Base-by-base conservation (phyloP, 306 rosid genomes). In the Cyamopsis tetragonoloba region DNA sequence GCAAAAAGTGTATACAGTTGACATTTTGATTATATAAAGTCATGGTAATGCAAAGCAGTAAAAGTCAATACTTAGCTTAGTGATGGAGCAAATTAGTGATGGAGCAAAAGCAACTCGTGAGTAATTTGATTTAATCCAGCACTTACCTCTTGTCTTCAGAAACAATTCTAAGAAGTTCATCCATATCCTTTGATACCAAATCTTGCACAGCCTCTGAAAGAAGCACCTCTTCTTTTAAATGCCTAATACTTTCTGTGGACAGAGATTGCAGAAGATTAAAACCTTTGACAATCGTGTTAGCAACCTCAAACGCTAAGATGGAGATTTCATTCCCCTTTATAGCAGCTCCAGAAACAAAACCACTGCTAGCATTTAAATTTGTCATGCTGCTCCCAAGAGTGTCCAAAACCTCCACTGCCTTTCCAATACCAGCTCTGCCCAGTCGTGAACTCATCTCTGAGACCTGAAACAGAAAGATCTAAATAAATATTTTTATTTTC, bases 331-430 rank as follows among this genome's bases (percentile, higher is more conserved):
- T 87, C 62, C 96, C 95, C 80, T 83, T 90, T 11, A 68, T 73
- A 3, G 86, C 82, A 15, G 83, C 81, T 30, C 77, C 83, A 10
- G 91, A 78, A 62, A 70, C 75, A 60, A 90, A 90, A 2, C 91
- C 96, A 42, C 77, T 71, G 24, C 88, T 80, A 11, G 87, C 55
- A 67, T 90, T 87, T 48, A 90, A 77, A 80, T 82, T 87, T 0
- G 88, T 64, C 88, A 90, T 77, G 81, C 96, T 87, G 77, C 96
- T 89, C 70, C 96, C 96, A 71, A 89, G 95, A 18, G 87, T 85
- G 72, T 89, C 96, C 83, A 90, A 58, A 26, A 90, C 96, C 56
- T 87, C 91, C 66, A 85, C 87, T 0, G 96, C 96, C 77, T 74
- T 88, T 55, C 80, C 95, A 24, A 88, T 82, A 6, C 91, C 85